These are phyloP conservation scores for Chaetomiaceae sp. DNA, from an alignment of 2,329 filamentous ascomycete species.

Conservation along the genomic window DNA sequence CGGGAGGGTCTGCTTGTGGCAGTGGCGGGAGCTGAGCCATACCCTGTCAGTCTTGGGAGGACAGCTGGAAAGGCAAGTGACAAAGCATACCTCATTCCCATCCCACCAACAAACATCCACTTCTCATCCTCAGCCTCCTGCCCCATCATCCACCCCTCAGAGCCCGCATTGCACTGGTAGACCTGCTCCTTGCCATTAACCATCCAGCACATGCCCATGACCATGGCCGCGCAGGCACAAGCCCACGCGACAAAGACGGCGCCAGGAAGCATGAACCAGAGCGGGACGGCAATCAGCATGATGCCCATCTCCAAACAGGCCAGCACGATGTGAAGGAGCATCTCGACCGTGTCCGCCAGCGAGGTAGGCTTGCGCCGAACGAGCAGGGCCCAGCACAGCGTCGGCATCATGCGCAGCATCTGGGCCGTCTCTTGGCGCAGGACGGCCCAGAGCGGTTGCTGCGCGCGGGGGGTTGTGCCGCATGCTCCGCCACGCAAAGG, in stretches of 20 bases:
- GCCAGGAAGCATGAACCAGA: constrained; percentile 32
- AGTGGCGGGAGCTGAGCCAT: constrained; percentile 27
- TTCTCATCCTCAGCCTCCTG: constrained; percentile 30
- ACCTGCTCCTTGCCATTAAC: constrained; percentile 29
- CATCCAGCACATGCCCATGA: constrained; percentile 28
- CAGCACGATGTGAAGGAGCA: constrained; percentile 26
- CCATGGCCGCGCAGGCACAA: constrained; percentile 21
- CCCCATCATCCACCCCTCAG: constrained; percentile 29
- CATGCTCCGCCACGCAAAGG: constrained; percentile 35
- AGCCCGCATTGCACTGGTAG: constrained; percentile 22
- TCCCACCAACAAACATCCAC: constrained; percentile 35
- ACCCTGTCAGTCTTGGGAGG: background rate
- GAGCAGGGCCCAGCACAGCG: constrained; percentile 22
- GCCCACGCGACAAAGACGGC: constrained; percentile 30
- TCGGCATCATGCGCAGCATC: constrained; percentile 24
- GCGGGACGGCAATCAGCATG: constrained; percentile 25
- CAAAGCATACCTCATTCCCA: constrained; percentile 32
- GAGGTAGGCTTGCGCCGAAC: constrained; percentile 20
- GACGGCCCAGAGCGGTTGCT: constrained; percentile 23
- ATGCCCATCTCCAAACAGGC: constrained; percentile 28
- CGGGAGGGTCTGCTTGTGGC: constrained; percentile 32
- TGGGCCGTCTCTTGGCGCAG: constrained; percentile 26
- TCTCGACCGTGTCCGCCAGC: constrained; percentile 24
- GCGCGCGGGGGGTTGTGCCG: constrained; percentile 31
- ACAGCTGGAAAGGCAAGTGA: background rate